Base-by-base conservation (phyloP, 148 eudicot species). In the Nepenthes gracilis region DNA sequence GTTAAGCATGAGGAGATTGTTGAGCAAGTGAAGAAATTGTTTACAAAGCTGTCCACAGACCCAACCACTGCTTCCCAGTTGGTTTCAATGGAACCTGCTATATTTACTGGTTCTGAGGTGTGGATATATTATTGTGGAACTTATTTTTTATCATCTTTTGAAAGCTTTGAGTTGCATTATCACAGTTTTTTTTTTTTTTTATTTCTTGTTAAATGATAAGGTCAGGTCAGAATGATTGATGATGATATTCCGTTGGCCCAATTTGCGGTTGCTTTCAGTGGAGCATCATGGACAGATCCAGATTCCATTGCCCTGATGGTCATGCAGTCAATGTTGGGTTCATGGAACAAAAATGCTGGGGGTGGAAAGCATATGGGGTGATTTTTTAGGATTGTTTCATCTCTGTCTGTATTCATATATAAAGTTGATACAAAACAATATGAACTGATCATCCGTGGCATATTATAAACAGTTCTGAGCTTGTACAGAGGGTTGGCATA, bases 261-360 rank as follows among this genome's bases (percentile, higher is more conserved):
- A 77, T 87, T 91, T 74, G 96, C 96, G 23, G 78, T 91, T 76
- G 96, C 97, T 13, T 87, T 91, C 67, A 83, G 77, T 60, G 97
- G 97, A 66, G 96, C 93, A 35, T 82, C 97, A 36, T 91, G 84
- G 90, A 87, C 93, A 34, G 97, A 91, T 74, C 96, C 97, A 49
- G 97, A 87, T 76, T 83, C 96, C n/a, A 80, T 88, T 71, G 86
- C 97, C 36, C 77, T 91, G 77, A 91, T 91, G 93, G 93, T 91
- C 54, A 83, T 87, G 83, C 97, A 91, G 64, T 72, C 90, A 13
- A 80, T 91, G 88, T 59, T 91, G 58, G 97, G 97, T 59, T 76
- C 90, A 14, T 91, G 96, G 96, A 83, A 77, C 68, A 85, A 85
- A 71, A 78, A 69, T 70, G 76, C 83, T 38, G 81, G 83, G 55